phyloP scores from a whole-genome alignment of 208 protist species.

The Porcisia deanei region DNA sequence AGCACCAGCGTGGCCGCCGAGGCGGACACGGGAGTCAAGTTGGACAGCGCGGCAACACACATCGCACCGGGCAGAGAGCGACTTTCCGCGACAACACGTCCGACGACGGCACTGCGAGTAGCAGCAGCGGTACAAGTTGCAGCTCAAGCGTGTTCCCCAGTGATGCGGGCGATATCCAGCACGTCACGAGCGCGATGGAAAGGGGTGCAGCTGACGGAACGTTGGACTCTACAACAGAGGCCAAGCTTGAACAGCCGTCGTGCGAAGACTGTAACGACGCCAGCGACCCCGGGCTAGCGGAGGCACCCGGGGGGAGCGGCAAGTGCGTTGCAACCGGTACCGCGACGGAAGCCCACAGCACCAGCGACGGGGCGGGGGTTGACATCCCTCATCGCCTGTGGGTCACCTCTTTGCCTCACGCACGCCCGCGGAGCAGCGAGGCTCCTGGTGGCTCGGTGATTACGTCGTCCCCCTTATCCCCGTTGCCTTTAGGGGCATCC shows the following conservation, averaged over 20 bases:
- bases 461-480: slow-evolving; percentile 1
- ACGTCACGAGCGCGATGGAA: slow-evolving; percentile 4
- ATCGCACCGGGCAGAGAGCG: slow-evolving; percentile 1
- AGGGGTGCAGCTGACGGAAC: slow-evolving; percentile 5
- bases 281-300: neutral
- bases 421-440: slow-evolving; percentile 18
- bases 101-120: slow-evolving; percentile 1
- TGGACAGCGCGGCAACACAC: slow-evolving; percentile 3
- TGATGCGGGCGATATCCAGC: neutral
- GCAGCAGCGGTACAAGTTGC: slow-evolving; percentile 6
- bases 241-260: slow-evolving; percentile 5
- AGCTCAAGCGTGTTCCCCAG: slow-evolving; percentile 4
- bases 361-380: slow-evolving; percentile 10
- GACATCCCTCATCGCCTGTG: slow-evolving; percentile 1
- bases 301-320: neutral
- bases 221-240: slow-evolving; percentile 23
- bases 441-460: neutral
- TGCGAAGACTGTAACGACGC: slow-evolving; percentile 7
- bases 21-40: neutral
- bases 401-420: neutral
- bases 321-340: neutral
- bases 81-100: slow-evolving; percentile 4
- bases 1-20: neutral
- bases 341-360: slow-evolving; percentile 1
- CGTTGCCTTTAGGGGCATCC: slow-evolving; percentile 2